Percentiles rank a stretch among this genome's conserved stretches.
Evolutionary conservation across 208 protist genomes (phyloP).

Genomic region (Trypanosoma mega): DNA sequence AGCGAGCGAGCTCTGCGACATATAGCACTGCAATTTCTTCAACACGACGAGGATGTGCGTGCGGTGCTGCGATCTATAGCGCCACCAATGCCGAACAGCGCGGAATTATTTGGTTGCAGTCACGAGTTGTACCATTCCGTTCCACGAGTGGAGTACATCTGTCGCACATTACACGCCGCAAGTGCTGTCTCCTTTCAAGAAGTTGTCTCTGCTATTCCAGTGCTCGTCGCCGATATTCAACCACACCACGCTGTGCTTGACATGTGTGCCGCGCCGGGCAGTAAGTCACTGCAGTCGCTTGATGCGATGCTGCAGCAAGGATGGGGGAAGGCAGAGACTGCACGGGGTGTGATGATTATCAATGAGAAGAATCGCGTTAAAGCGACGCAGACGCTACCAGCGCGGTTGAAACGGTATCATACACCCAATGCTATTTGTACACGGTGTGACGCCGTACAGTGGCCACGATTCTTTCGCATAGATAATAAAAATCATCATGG

Average conservation of each 20-base stretch:
- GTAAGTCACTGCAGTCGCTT: slow-evolving; percentile 88
- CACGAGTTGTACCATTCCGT: slow-evolving; percentile 78
- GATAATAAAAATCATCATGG: no score
- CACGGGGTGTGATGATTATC: slow-evolving; percentile 68
- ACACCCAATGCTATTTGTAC: slow-evolving; percentile 82
- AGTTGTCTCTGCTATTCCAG: slow-evolving; percentile 83
- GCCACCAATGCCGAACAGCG: slow-evolving; percentile 25
- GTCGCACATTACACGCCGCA: slow-evolving; percentile 81
- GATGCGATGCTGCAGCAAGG: slow-evolving; percentile 75
- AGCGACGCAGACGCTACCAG: slow-evolving; percentile 91
- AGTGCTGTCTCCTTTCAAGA: slow-evolving; percentile 90
- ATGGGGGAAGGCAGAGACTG: slow-evolving; percentile 22
- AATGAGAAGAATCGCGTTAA: slow-evolving; percentile 93
- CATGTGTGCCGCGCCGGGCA: slow-evolving; percentile 91
- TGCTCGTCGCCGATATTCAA: slow-evolving; percentile 68
- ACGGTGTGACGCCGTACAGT: slow-evolving; percentile 86
- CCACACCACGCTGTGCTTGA: slow-evolving; percentile 85
- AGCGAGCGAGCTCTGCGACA: slow-evolving; percentile 49
- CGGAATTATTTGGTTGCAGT: slow-evolving; percentile 66
- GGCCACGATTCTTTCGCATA: slow-evolving; percentile 74
- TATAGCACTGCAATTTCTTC: slow-evolving; percentile 47
- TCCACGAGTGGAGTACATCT: slow-evolving; percentile 61
- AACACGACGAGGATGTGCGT: slow-evolving; percentile 25
- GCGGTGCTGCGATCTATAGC: slow-evolving; percentile 39
- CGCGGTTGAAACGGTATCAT: slow-evolving; percentile 88